Evolutionary conservation across 2,329 filamentous ascomycete genomes (phyloP).

Genomic region (Claviceps sp.): DNA sequence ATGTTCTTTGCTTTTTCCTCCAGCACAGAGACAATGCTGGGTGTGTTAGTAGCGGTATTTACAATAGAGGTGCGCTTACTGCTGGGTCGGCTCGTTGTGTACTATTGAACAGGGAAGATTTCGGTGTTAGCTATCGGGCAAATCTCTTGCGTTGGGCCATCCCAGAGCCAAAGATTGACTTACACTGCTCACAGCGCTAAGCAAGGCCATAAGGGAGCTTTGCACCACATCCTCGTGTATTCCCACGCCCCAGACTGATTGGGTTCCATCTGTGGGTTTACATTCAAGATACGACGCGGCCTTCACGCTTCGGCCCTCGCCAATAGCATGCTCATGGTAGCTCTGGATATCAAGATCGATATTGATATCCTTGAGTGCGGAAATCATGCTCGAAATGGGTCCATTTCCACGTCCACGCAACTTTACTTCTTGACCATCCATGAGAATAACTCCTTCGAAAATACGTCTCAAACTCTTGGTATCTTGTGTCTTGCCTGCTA

Average conservation of each 20-base stretch:
- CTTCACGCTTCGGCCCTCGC: slow-evolving; percentile 67
- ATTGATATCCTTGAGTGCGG: slow-evolving; percentile 64
- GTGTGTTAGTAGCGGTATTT: neutral
- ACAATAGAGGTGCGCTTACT: neutral
- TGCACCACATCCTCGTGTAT: slow-evolving; percentile 50
- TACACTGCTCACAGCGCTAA: slow-evolving; percentile 78
- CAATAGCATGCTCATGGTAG: slow-evolving; percentile 94
- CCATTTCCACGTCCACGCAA: slow-evolving; percentile 77
- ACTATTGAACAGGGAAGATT: neutral
- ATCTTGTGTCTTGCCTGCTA: slow-evolving; percentile 57
- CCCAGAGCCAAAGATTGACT: slow-evolving; percentile 25
- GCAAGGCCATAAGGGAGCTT: slow-evolving; percentile 71
- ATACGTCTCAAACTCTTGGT: slow-evolving; percentile 67
- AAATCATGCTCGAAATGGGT: slow-evolving; percentile 76
- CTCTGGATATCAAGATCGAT: slow-evolving; percentile 84
- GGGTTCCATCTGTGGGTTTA: slow-evolving; percentile 49
- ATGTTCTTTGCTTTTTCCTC: neutral
- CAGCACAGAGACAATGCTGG: neutral
- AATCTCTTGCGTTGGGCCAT: neutral
- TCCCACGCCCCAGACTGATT: slow-evolving; percentile 75
- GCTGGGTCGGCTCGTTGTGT: neutral
- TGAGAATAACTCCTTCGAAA: slow-evolving; percentile 73
- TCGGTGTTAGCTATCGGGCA: neutral
- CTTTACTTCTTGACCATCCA: slow-evolving; percentile 67
- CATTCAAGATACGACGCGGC: slow-evolving; percentile 95